Evolutionary conservation across 164 flowering plant genomes (phyloP), one percentile per base, ranked within the genome.

Genomic region (Echeveria elegans): DNA sequence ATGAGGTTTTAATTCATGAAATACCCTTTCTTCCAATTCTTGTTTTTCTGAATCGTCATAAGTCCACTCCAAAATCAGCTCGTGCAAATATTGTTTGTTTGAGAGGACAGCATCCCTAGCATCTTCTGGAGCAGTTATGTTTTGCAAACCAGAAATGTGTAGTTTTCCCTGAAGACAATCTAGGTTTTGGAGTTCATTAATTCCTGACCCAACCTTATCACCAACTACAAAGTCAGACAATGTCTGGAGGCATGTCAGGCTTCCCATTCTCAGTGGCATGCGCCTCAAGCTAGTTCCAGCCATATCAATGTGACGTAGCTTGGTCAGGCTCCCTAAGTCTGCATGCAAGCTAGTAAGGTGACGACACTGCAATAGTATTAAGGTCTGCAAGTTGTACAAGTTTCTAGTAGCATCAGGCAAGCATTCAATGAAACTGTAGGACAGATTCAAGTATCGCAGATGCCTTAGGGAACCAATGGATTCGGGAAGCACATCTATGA

Each of bases 1-100:
- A 47, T 75, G 72, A 58, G 75, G 75, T 63, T 66, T 68, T 29
- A 75, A 48, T 66, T 66, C 69, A 71, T 71, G 66, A 23, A 73
- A 64, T 18, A 73, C 70, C 23, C 41, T 38, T 38, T 53, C 58
- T 40, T 19, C 67, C 41, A 69, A 65, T 26, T 60, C 66, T 19
- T 24, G 61, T 26, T 26, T 30, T 43, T 73, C 30, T 37, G 65
- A 29, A 41, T 21, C 68, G 14, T 26, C 29, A n/a, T n/a, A 26
- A 60, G 53, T 28, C 70, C 66, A 63, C 50, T 45, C 61, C 66
- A 69, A 30, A 12, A 48, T 15, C 31, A 69, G 23, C 56, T 47
- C 66, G 36, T 64, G 48, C 19, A 69, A 58, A 21, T 24, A 36
- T 19, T 47, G 6, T 48, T 69, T 69, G 6, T 24, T 32, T 30